phyloP scores from a whole-genome alignment of 2,329 filamentous ascomycete species.

The Teratosphaeria epicoccoides region DNA sequence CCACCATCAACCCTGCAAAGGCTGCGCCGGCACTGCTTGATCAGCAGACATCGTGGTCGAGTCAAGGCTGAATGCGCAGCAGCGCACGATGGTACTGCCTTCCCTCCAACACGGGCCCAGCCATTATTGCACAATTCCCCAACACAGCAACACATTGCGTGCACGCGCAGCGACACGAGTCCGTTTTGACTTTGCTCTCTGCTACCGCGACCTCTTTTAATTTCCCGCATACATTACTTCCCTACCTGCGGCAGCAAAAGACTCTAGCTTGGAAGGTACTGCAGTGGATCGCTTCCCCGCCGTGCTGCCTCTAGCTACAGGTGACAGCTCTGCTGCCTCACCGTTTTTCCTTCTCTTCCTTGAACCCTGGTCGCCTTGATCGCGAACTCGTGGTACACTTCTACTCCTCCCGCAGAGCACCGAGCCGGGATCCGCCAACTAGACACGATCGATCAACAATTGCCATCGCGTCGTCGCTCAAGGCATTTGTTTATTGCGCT shows the following conservation, averaged over 20 bases:
- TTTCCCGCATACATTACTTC: conserved; percentile 1
- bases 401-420: conserved; percentile 4
- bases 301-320: conserved; percentile 7
- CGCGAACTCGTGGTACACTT: conserved; percentile 6
- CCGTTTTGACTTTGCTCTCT: not conserved
- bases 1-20: conserved; percentile 8
- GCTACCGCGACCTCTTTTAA: not conserved
- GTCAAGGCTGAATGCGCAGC: not conserved
- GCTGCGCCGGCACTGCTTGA: not conserved
- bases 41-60: not conserved
- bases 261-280: conserved; percentile 5
- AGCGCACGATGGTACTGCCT: not conserved
- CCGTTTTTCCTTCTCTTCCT: conserved; percentile 9
- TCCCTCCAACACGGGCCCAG: not conserved
- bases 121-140: not conserved
- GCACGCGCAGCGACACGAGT: not conserved
- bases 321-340: conserved; percentile 9
- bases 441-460: conserved; percentile 4
- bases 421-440: conserved; percentile 4
- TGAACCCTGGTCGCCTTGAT: conserved; percentile 6
- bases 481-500: conserved; percentile 5
- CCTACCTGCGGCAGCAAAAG: conserved; percentile 1
- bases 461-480: conserved; percentile 4
- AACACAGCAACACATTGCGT: not conserved
- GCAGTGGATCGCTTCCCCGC: conserved; percentile 7